phyloP scores from a whole-genome alignment of 2,329 filamentous ascomycete genomes.

The Orbilia javanica region DNA sequence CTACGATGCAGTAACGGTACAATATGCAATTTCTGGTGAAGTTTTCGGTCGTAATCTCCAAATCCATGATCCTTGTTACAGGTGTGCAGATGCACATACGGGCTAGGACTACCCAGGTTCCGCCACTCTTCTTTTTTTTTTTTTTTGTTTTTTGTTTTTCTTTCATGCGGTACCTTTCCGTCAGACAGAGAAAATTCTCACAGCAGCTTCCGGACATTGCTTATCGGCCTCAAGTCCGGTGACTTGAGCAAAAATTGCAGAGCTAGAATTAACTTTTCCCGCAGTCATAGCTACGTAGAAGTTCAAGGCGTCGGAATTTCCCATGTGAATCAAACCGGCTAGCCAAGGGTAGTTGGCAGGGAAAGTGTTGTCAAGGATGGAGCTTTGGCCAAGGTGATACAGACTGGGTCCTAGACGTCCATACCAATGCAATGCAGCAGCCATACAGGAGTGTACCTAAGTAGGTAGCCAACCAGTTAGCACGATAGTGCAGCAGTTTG shows the following conservation, averaged over 20 bases:
- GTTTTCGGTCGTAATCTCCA: slow-evolving; percentile 4
- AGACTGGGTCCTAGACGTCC: neutral
- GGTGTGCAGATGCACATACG: slow-evolving; percentile 7
- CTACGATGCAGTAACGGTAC: slow-evolving; percentile 22
- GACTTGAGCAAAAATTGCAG: slow-evolving; percentile 13
- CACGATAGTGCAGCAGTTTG: neutral
- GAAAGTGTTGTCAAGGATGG: slow-evolving; percentile 14
- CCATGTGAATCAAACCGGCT: slow-evolving; percentile 3
- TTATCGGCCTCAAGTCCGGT: slow-evolving; percentile 6
- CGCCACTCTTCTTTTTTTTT: neutral
- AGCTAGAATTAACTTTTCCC: slow-evolving; percentile 25
- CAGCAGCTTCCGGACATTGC: slow-evolving; percentile 8
- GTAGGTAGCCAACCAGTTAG: no score
- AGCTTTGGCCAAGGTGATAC: slow-evolving; percentile 24
- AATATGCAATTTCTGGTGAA: neutral
- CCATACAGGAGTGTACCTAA: no score
- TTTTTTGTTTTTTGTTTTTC: neutral
- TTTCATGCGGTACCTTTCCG: slow-evolving; percentile 17
- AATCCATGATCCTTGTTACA: slow-evolving; percentile 17
- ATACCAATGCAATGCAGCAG: neutral
- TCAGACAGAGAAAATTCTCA: slow-evolving; percentile 5
- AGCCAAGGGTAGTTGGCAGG: neutral
- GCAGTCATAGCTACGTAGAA: slow-evolving; percentile 10
- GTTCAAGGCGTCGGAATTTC: slow-evolving; percentile 3
- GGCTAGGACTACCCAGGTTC: neutral